Base-by-base conservation (phyloP, 768 basidiomycete species). In the Suillus occidentalis region DNA sequence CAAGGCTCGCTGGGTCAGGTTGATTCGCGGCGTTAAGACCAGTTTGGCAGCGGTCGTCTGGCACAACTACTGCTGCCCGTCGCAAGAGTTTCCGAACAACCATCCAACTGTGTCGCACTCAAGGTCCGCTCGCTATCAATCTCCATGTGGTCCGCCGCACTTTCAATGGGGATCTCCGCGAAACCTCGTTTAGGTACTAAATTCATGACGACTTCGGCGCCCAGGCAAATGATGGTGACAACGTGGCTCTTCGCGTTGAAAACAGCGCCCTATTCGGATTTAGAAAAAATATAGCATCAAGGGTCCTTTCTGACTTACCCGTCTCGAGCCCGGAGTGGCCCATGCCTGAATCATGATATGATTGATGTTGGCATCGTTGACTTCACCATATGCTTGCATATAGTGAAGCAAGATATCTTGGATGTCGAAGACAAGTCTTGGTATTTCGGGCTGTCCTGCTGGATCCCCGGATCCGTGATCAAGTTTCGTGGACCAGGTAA, bases 281-380 rank as follows among this genome's bases (percentile, higher is more conserved):
- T 36, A 71, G 25, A 60, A 10, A 39, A 12, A 5, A 9, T 6
- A 20, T 20, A 6, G 42, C 25, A 42, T 50, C 18, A 22, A n/a
- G 45, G n/a, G 31, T 61, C 43, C 20, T 59, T 37, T 22, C 36
- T 57, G 53, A 20, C 25, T 60, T 36, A 76, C 83, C 76, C 72
- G 80, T 69, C 64, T 79, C 12, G 69, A 71, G 40, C 84, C 84
- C 13, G 75, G 25, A 20, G 76, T 73, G 31, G 78, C 75, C 83
- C 84, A 86, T 6, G 80, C 84, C 37, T 78, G 65, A 16, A 81
- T 63, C 39, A 69, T 70, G 25, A 85, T 56, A 55, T 70, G 69
- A n/a, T 74, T 71, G 28, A 85, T 74, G 8, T 68, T 66, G 57
- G 80, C 67, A 45, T 70, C 71, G 0, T 70, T 61, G 58, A 75